Evolutionary conservation across 495 filamentous ascomycete genomes (phyloP).

Genomic region (Tirmania nivea): DNA sequence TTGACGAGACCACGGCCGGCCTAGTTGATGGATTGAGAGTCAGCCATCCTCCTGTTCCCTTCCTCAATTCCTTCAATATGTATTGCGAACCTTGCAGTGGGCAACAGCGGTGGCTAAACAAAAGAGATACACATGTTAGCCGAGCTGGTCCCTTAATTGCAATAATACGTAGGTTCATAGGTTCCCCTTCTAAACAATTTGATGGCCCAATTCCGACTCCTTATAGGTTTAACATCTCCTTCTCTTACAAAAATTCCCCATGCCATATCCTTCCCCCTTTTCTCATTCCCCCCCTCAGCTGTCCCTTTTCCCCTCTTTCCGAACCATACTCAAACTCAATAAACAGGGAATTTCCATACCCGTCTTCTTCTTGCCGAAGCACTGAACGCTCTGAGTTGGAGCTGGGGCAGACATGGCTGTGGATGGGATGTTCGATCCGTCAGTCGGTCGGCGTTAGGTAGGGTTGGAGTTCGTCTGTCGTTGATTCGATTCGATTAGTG

Average conservation of each 20-base stretch:
- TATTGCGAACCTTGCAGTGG: constrained; percentile 65
- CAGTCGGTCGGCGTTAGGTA: not conserved
- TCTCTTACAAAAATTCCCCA: not conserved
- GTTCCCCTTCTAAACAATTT: not conserved
- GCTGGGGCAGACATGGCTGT: constrained; percentile 41
- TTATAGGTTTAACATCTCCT: not conserved
- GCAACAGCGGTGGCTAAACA: constrained; percentile 56
- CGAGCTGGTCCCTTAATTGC: not conserved
- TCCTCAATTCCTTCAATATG: not conserved
- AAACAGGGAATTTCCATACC: constrained; percentile 25
- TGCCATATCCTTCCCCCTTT: constrained; percentile 21
- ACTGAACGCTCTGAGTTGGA: constrained; percentile 60
- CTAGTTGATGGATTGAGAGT: constrained; percentile 23
- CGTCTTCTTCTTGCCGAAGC: constrained; percentile 88
- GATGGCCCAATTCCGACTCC: not conserved
- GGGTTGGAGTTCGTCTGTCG: too few relatives aligned
- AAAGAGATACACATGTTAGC: constrained; percentile 20
- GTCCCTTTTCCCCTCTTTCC: constrained; percentile 3
- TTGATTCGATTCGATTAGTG: too few relatives aligned
- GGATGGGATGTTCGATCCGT: not conserved
- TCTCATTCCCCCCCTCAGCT: too few relatives aligned
- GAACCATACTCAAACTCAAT: not conserved
- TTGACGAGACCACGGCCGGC: constrained; percentile 85
- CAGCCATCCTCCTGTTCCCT: not conserved
- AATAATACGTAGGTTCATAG: not conserved